Evolutionary conservation across 495 filamentous ascomycete species (phyloP).

Genomic region (Penicillium malachiteum): DNA sequence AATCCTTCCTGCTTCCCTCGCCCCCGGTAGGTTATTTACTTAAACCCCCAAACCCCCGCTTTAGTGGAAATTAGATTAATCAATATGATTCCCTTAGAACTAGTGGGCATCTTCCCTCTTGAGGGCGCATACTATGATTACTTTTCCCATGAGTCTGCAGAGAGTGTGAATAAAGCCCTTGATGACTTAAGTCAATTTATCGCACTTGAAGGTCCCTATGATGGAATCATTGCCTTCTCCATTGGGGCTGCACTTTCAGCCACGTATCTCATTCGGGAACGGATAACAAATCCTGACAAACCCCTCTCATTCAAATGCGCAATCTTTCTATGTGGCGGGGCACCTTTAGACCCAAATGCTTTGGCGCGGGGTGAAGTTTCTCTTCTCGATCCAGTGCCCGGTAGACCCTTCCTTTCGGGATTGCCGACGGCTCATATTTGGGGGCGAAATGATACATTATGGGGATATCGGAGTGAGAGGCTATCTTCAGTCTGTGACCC

Average conservation of each 20-base stretch:
- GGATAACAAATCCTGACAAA: not conserved
- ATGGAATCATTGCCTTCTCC: constrained; percentile 10
- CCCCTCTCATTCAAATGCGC: not conserved
- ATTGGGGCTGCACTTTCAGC: not conserved
- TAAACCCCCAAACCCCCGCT: not conserved
- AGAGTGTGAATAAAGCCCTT: constrained; percentile 7
- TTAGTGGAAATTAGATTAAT: not conserved
- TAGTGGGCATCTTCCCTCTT: not conserved
- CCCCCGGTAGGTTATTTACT: constrained; percentile 3
- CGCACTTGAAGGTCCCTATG: constrained; percentile 10
- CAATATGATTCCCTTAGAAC: not conserved
- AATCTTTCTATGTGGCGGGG: not conserved
- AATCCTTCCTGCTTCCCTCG: constrained; percentile 11
- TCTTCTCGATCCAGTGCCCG: not conserved
- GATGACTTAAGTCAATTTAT: constrained; percentile 16
- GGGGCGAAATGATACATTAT: constrained; percentile 22
- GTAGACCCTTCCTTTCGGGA: constrained; percentile 2
- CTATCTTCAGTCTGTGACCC: too few relatives aligned
- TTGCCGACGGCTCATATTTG: constrained; percentile 36
- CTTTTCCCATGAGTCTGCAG: not conserved
- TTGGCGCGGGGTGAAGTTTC: not conserved
- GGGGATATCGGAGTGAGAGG: too few relatives aligned
- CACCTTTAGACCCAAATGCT: not conserved
- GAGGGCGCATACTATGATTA: not conserved
- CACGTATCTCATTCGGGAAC: not conserved